These are phyloP conservation scores for Leccinum rimulosum DNA, from an alignment of 768 basidiomycete species.

Conservation along the genomic window DNA sequence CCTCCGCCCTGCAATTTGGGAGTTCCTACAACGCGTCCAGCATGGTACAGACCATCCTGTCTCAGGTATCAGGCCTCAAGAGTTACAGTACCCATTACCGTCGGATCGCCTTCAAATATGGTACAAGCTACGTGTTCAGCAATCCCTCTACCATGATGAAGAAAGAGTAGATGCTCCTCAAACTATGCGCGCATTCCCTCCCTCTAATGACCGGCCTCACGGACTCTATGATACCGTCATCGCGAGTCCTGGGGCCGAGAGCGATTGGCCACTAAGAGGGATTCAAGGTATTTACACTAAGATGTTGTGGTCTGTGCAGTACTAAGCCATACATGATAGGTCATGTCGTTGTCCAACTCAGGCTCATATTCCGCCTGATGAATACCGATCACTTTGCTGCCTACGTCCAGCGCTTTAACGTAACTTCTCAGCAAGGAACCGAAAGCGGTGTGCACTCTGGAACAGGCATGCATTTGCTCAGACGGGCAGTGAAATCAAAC, in stretches of 20 bases:
- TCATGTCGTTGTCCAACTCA: not conserved
- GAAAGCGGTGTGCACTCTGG: too few relatives aligned
- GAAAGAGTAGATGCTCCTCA: not conserved
- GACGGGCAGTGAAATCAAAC: not conserved
- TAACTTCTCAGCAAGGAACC: not conserved
- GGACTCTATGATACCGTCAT: not conserved
- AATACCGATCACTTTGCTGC: not conserved
- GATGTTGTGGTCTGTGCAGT: not conserved
- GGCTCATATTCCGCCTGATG: not conserved
- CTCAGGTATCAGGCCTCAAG: not conserved
- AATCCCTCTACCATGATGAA: not conserved
- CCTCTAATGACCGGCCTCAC: not conserved
- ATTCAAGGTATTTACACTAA: not conserved
- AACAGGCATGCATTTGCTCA: not conserved
- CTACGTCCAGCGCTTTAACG: too few relatives aligned
- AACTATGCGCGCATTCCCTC: not conserved
- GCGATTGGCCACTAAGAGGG: not conserved
- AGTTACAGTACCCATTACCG: not conserved
- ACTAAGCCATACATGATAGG: not conserved
- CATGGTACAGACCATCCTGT: not conserved
- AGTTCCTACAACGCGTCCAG: not conserved
- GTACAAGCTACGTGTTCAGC: not conserved
- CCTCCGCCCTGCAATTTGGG: not conserved
- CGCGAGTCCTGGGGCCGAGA: not conserved
- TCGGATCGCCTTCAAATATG: not conserved